Base-by-base conservation (phyloP, 768 basidiomycete species). In the Suillus alpinus region DNA sequence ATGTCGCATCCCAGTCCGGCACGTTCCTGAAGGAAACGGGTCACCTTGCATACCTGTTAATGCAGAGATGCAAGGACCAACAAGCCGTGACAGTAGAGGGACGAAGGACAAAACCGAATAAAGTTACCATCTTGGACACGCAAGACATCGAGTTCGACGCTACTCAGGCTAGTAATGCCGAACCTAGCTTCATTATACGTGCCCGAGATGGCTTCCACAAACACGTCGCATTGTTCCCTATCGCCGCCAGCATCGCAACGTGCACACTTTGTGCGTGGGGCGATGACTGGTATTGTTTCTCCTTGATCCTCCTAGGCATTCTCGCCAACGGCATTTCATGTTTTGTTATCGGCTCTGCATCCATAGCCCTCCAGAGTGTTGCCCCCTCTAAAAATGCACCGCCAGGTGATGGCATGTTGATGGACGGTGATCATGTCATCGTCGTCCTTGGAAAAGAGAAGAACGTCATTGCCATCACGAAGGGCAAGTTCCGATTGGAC, bases 301-400 rank as follows among this genome's bases (percentile, higher is more conserved):
- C 66, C 8, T 63, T 72, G 32, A 72, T 76, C 52, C 32, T 71
- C 0, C 32, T 75, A 3, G 76, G 75, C 10, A 73, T 76, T 20
- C 10, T 76, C 14, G 57, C 68, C 55, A 66, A 64, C 10, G 74
- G 75, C 18, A 39, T 71, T 8, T 65, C 74, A 20, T 65, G 68
- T 49, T 55, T 65, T 13, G 61, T 65, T 2, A 66, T 75, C 8
- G 73, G 73, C 2, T 67, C 66, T 7, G 66, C 63, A 23, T 58
- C 56, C 4, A 34, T 60, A 57, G 50, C 44, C 14, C 52, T 67
- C 50, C 57, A 37, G 32, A 49, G 63, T 50, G 31, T 16, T 12
- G 63, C 57, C 36, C 47, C 59, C 10, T 47, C 66, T 5, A 31
- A 47, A 39, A 36, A 40, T 44, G 53, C 62, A 26, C 66, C 66